Conservation (phyloP, 116 monocot genomes). For the Papilionanthe hybrid region DNA sequence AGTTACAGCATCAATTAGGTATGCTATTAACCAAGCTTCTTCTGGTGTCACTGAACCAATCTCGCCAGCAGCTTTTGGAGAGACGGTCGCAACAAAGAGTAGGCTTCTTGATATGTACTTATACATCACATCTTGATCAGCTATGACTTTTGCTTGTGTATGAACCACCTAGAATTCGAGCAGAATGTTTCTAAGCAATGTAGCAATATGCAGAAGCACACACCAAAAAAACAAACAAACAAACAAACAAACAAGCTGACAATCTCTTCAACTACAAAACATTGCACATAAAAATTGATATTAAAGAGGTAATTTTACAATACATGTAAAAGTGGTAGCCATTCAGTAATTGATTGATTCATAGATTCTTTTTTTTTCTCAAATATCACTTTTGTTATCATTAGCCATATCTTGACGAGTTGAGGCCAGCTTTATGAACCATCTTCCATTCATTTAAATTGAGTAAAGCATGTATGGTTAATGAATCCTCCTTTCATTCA, state of each 20-base stretch:
- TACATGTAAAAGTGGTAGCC: not conserved
- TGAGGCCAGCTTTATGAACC: not conserved
- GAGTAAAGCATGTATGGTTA: not conserved
- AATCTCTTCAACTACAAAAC: not conserved
- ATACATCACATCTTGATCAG: conserved; percentile 88
- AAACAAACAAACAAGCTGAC: too few species aligned
- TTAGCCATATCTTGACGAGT: not conserved
- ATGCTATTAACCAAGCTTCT: conserved; percentile 73
- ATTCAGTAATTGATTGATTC: not conserved
- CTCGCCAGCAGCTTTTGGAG: conserved; percentile 73
- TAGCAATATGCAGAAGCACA: not conserved
- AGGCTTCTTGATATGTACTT: conserved; percentile 90
- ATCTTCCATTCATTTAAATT: not conserved
- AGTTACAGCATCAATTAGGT: conserved; percentile 90
- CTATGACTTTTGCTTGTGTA: conserved; percentile 90
- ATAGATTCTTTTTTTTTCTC: not conserved
- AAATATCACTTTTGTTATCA: not conserved
- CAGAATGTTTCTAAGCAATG: not conserved
- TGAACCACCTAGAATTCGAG: conserved; percentile 76
- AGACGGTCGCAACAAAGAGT: conserved; percentile 77
- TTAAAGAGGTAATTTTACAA: not conserved
- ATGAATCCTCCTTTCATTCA: not conserved
- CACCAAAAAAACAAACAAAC: not conserved
- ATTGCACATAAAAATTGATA: not conserved
- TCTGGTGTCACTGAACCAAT: conserved; percentile 89